Conservation (phyloP, 306 rosid species). For the Lotus japonicus region DNA sequence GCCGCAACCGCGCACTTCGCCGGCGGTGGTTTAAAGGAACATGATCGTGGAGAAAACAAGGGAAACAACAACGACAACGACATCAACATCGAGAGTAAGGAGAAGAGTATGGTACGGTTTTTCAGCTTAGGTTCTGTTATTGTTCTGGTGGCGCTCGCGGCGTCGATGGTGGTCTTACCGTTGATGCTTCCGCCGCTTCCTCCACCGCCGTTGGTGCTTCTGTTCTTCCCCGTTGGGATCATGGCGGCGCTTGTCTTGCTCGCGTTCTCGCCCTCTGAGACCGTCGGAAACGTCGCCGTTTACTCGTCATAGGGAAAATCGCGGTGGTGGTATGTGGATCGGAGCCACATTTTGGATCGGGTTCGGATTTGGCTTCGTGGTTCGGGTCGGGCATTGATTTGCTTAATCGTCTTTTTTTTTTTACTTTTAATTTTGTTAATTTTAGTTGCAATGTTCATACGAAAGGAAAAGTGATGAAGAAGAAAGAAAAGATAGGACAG, state of each 20-base stretch:
- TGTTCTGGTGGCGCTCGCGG: constrained; percentile 40
- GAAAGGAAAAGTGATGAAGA: background rate
- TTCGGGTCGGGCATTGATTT: background rate
- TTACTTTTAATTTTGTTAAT: background rate
- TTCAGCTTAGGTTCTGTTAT: constrained; percentile 37
- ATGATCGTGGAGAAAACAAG: constrained; percentile 18
- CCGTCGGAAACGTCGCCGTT: constrained; percentile 25
- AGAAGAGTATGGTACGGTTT: constrained; percentile 36
- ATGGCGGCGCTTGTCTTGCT: constrained; percentile 71
- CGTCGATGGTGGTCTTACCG: constrained; percentile 62
- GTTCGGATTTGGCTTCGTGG: no score
- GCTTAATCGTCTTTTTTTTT: background rate
- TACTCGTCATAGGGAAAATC: background rate
- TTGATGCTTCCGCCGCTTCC: constrained; percentile 67
- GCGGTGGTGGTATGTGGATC: no score
- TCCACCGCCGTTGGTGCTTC: constrained; percentile 61
- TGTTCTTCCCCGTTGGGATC: constrained; percentile 66
- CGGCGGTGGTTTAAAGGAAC: background rate
- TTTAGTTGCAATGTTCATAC: constrained; percentile 21
- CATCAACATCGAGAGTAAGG: no score
- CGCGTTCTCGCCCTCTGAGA: constrained; percentile 47
- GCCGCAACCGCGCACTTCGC: background rate
- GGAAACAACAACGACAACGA: no score
- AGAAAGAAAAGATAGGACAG: background rate
- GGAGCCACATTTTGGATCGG: constrained; percentile 3